Evolutionary conservation across 2,329 filamentous ascomycete genomes (phyloP).

Genomic region (Colletotrichum sp.): DNA sequence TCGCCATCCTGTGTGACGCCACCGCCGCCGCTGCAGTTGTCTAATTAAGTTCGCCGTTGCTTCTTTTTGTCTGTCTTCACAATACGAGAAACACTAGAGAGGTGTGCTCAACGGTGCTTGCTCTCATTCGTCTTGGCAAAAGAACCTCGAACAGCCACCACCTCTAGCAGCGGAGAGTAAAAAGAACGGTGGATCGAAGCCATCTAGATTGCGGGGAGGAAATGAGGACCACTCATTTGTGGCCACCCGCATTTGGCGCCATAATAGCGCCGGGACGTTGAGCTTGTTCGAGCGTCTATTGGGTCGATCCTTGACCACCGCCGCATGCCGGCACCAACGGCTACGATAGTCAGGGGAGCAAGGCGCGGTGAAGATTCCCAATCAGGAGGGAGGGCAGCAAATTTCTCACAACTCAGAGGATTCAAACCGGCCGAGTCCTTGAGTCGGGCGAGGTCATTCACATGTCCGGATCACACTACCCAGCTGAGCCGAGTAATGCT

Average conservation of each 20-base stretch:
- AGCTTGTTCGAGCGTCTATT: conserved; percentile 13
- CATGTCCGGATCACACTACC: not conserved
- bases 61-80: not conserved
- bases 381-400: not conserved
- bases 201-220: not conserved
- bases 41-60: not conserved
- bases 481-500: not conserved
- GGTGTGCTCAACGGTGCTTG: not conserved
- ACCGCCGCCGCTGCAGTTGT: not conserved
- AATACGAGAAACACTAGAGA: conserved; percentile 1
- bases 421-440: not conserved
- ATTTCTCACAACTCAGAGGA: not conserved
- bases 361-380: not conserved
- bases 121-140: not conserved
- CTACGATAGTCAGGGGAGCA: not conserved
- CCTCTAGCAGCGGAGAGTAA: not conserved
- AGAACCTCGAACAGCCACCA: not conserved
- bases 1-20: not conserved
- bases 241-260: not conserved
- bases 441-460: not conserved
- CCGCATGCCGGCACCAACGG: not conserved
- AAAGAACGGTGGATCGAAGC: not conserved
- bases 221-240: conserved; percentile 1
- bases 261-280: conserved; percentile 8
- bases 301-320: conserved; percentile 7